phyloP scores from a whole-genome alignment of 768 basidiomycete species.

The Suillus fuscotomentosus region DNA sequence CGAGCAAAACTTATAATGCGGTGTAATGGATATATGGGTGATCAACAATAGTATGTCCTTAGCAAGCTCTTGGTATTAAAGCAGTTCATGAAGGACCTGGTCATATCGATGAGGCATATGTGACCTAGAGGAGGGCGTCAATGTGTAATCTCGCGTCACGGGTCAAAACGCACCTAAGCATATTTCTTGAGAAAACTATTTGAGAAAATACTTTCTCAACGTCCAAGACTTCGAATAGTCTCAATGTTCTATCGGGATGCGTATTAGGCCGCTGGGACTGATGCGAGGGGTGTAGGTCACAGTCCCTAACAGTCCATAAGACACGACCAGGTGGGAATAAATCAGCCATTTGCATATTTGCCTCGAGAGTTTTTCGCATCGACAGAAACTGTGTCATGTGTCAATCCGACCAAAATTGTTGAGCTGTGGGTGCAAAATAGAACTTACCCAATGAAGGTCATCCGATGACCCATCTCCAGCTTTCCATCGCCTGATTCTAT shows the following conservation, averaged over 20 bases:
- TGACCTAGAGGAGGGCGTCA: slow-evolving; percentile 39
- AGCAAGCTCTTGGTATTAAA: slow-evolving; percentile 31
- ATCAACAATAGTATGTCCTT: neutral
- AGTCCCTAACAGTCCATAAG: slow-evolving; percentile 76
- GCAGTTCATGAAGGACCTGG: slow-evolving; percentile 65
- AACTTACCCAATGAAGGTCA: slow-evolving; percentile 47
- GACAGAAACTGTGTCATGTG: slow-evolving; percentile 59
- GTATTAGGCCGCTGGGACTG: slow-evolving; percentile 21
- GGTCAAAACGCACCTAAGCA: slow-evolving; percentile 61
- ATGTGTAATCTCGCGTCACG: neutral
- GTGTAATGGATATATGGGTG: neutral
- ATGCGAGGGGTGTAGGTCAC: slow-evolving; percentile 63
- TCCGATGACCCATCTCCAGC: slow-evolving; percentile 54
- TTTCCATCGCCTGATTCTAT: slow-evolving; percentile 59
- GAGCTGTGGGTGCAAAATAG: slow-evolving; percentile 20
- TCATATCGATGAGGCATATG: slow-evolving; percentile 85
- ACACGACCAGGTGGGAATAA: slow-evolving; percentile 78
- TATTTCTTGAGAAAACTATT: slow-evolving; percentile 78
- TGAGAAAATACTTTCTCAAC: slow-evolving; percentile 78
- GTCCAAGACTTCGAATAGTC: slow-evolving; percentile 76
- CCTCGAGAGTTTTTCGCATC: slow-evolving; percentile 80
- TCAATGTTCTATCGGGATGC: slow-evolving; percentile 23
- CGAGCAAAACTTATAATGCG: neutral
- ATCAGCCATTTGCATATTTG: slow-evolving; percentile 73
- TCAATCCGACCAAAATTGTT: slow-evolving; percentile 49